Base-by-base conservation (phyloP, 2,329 filamentous ascomycete genomes). In the Ophiocordyceps robertsii region DNA sequence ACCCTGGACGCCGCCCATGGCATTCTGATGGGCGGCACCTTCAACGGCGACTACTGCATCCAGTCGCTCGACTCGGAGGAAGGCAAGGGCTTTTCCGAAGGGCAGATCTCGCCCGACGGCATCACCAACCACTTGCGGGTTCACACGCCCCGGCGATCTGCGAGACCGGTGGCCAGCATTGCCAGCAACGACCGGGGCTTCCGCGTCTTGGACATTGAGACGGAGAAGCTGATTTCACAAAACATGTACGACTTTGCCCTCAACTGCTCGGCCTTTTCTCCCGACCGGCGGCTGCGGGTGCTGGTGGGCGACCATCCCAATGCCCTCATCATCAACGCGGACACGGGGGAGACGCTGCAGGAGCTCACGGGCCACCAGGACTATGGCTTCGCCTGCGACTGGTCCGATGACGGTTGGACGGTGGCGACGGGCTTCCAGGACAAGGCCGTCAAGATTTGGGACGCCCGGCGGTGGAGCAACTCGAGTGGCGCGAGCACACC, bases 401-500 rank as follows among this genome's bases (percentile, higher is more conserved):
- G 84, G 84, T 80, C 83, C 16, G 77, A 82, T 42, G 80, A 89
- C 55, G 84, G 83, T 29, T 78, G 79, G 64, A 81, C 79, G 12
- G 72, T 89, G 17, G 84, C 84, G 12, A 89, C 84, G 0, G 84
- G 80, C 19, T 82, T 81, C 47, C 84, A 90, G 58, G 84, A 90
- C 58, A 80, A 73, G 56, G 72, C 70, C 27, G 70, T 89, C 49
- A 77, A 79, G 48, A 76, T 90, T 39, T 89, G 82, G 78, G 84
- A 90, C 56, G 80, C 83, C 8, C 73, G 84, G 9, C 77, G 73
- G 42, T 85, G 82, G 80, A 69, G 63, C 37, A 63, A 70, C 43
- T 69, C 70, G 9, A 62, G 70, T 5, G 75, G 75, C 6, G 43
- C 54, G 19, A 62, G 66, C 40, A 61, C 50, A 2, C 67, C 75